phyloP scores from a whole-genome alignment of 257 asterid genomes.

The Solanum okadae region DNA sequence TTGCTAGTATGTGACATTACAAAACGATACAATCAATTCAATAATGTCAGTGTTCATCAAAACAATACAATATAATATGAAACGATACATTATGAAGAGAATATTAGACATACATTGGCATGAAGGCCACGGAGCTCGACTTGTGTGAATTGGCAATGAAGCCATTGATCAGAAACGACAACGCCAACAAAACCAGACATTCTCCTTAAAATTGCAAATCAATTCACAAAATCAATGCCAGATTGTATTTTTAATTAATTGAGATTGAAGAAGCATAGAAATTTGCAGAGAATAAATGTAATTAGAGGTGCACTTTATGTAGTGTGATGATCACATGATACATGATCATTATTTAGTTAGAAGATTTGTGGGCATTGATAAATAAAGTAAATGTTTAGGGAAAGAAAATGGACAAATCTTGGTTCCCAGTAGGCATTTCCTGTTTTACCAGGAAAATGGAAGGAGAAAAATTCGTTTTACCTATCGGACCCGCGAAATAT shows the following conservation, averaged over 20 bases:
- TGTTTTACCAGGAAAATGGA: not conserved
- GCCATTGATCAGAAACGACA: slow-evolving; percentile 57
- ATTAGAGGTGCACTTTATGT: not conserved
- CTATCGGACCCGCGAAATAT: slow-evolving; percentile 20
- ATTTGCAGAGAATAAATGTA: not conserved
- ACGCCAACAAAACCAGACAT: slow-evolving; percentile 63
- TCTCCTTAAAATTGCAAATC: slow-evolving; percentile 1
- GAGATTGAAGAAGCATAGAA: not conserved
- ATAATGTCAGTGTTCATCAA: not conserved
- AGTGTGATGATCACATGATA: not conserved
- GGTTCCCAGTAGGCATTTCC: not conserved
- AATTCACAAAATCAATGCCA: not conserved
- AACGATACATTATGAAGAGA: not conserved
- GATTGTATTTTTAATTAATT: not conserved
- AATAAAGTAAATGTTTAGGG: not conserved
- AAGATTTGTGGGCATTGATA: not conserved
- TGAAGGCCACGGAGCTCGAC: slow-evolving; percentile 62
- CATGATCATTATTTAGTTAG: not conserved
- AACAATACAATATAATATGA: not conserved
- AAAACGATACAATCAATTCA: not conserved
- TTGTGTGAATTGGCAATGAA: slow-evolving; percentile 74
- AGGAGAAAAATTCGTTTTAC: slow-evolving; percentile 17
- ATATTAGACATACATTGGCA: slow-evolving; percentile 28
- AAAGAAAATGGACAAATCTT: not conserved
- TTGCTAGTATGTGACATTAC: not conserved